Conservation (phyloP, 495 filamentous ascomycete species). For the Peziza echinospora region DNA sequence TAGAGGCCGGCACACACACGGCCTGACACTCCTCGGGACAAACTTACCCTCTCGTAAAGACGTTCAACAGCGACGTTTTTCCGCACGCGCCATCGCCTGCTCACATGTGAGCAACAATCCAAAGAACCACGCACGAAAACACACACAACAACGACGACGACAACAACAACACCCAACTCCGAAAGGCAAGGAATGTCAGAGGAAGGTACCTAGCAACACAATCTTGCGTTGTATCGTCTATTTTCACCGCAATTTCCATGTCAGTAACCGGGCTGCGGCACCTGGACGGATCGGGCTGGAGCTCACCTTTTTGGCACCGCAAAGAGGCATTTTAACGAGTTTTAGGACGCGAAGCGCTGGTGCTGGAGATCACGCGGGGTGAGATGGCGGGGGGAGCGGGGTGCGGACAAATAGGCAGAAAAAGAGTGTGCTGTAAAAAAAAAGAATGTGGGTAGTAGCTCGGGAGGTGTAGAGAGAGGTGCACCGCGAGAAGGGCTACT, state of each 20-base stretch:
- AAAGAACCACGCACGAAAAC: neutral
- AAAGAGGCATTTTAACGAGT: neutral
- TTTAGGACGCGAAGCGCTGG: too few relatives aligned
- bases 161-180: too few relatives aligned
- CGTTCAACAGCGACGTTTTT: constrained; percentile 91
- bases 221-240: constrained; percentile 88
- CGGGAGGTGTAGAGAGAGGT: too few relatives aligned
- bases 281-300: neutral
- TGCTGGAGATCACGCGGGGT: too few relatives aligned
- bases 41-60: constrained; percentile 87
- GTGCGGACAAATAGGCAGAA: too few relatives aligned
- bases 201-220: constrained; percentile 58
- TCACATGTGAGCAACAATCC: constrained; percentile 17
- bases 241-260: neutral
- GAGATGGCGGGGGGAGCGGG: too few relatives aligned
- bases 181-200: constrained; percentile 13
- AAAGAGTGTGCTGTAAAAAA: too few relatives aligned
- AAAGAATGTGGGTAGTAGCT: too few relatives aligned
- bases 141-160: too few relatives aligned
- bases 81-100: constrained; percentile 95
- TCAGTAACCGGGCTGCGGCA: neutral
- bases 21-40: neutral
- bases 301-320: neutral
- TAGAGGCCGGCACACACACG: too few relatives aligned
- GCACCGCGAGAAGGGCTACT: too few relatives aligned